phyloP scores from a whole-genome alignment of 495 filamentous ascomycete species.

The Sordaria brevicollis region DNA sequence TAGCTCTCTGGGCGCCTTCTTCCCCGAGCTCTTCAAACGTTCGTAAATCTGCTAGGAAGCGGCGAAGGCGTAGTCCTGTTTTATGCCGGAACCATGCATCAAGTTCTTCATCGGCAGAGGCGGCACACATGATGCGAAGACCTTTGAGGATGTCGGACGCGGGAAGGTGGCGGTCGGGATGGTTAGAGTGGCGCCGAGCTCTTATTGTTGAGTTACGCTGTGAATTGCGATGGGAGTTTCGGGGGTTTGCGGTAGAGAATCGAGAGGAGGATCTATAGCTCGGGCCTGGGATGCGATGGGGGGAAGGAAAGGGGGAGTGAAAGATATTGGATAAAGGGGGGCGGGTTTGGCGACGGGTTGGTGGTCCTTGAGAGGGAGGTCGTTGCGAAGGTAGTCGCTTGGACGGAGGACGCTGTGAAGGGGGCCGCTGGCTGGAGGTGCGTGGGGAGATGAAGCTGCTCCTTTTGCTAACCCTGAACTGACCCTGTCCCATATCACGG shows the following conservation, averaged over 20 bases:
- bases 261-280: background rate
- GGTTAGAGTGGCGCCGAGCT: constrained; percentile 20
- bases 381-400: no score
- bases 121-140: constrained; percentile 36
- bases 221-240: no score
- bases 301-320: no score
- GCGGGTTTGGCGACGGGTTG: background rate
- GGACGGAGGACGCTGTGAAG: no score
- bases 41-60: constrained; percentile 37
- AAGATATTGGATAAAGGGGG: no score
- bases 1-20: background rate
- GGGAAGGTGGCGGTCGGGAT: background rate
- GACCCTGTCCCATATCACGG: background rate
- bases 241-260: no score
- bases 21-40: constrained; percentile 30
- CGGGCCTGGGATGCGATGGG: no score
- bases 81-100: constrained; percentile 33
- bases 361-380: background rate
- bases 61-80: constrained; percentile 35
- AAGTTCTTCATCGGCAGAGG: constrained; percentile 35
- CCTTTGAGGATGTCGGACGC: constrained; percentile 32
- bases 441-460: background rate
- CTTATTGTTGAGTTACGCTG: constrained; percentile 20
- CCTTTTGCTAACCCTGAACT: background rate
- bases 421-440: background rate